phyloP scores from a whole-genome alignment of 331 rosid species.

The Erythrophleum ivorense region DNA sequence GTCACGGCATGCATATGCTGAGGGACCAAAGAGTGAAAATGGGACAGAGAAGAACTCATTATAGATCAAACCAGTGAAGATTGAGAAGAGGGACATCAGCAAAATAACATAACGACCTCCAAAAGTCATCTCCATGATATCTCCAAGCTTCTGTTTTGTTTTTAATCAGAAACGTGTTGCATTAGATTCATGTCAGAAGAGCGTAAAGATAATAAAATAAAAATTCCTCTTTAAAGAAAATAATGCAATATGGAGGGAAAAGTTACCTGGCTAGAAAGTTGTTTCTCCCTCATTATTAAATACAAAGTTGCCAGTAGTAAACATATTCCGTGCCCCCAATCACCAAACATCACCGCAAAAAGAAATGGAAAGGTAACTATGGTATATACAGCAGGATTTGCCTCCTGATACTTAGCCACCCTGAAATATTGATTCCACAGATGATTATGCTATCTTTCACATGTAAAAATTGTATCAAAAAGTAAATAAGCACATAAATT shows the following conservation, averaged over 20 bases:
- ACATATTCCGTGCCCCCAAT: slow-evolving; percentile 99
- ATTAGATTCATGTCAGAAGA: slow-evolving; percentile 43
- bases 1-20: slow-evolving; percentile 92
- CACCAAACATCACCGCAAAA: slow-evolving; percentile 99
- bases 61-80: slow-evolving; percentile 94
- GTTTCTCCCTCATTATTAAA: slow-evolving; percentile 76
- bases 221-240: slow-evolving; percentile 8
- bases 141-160: slow-evolving; percentile 89
- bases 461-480: slow-evolving; percentile 3
- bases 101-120: slow-evolving; percentile 97
- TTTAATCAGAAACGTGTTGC: slow-evolving; percentile 16
- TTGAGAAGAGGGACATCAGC: slow-evolving; percentile 94
- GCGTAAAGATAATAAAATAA: not conserved
- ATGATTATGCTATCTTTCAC: slow-evolving; percentile 32
- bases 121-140: slow-evolving; percentile 92
- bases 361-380: slow-evolving; percentile 94
- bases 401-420: slow-evolving; percentile 98
- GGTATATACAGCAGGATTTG: slow-evolving; percentile 91
- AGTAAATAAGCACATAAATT: slow-evolving; percentile 20
- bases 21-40: slow-evolving; percentile 81
- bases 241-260: slow-evolving; percentile 10
- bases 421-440: slow-evolving; percentile 52
- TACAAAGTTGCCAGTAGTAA: slow-evolving; percentile 77
- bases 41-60: slow-evolving; percentile 98
- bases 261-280: slow-evolving; percentile 82